Evolutionary conservation across 1,139 yeast species (phyloP).

Genomic region (Saccharomyces hybrid): DNA sequence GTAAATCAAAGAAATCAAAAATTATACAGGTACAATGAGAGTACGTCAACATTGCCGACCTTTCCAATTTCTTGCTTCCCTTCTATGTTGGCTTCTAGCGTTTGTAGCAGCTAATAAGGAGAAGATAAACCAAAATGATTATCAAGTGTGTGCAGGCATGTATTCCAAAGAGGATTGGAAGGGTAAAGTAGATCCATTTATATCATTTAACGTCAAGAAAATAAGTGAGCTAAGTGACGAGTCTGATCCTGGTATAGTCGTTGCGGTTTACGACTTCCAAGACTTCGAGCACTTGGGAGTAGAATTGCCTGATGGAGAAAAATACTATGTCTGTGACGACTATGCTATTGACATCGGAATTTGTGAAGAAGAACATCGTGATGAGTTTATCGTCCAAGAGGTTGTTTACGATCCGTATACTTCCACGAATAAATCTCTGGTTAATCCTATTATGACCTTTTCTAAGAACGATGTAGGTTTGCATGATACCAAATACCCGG

Average conservation of each 20-base stretch:
- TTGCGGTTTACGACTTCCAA: conserved; percentile 75
- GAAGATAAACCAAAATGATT: conserved; percentile 39
- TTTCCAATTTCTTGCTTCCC: not conserved
- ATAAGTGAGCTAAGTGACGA: conserved; percentile 31
- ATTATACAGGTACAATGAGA: not conserved
- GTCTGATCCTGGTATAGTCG: conserved; percentile 44
- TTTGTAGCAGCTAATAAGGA: conserved; percentile 41
- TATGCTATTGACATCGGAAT: conserved; percentile 49
- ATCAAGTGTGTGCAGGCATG: conserved; percentile 83
- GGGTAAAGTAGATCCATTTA: conserved; percentile 61
- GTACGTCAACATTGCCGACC: not conserved
- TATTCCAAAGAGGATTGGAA: conserved; percentile 85
- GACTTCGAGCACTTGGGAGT: conserved; percentile 68
- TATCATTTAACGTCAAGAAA: conserved; percentile 44
- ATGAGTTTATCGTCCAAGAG: conserved; percentile 51
- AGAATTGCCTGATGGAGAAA: conserved; percentile 27
- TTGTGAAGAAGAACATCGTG: conserved; percentile 51
- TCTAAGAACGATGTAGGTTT: conserved; percentile 51
- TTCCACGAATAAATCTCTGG: conserved; percentile 38
- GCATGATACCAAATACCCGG: conserved; percentile 54
- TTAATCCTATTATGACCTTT: conserved; percentile 46
- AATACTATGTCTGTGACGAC: conserved; percentile 69
- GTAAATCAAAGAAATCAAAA: not conserved
- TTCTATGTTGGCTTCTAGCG: not conserved
- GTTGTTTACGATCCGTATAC: conserved; percentile 30